These are phyloP conservation scores for Jaminaea rosea DNA, from an alignment of 1,284 basidiomycete species.

Conservation along the genomic window DNA sequence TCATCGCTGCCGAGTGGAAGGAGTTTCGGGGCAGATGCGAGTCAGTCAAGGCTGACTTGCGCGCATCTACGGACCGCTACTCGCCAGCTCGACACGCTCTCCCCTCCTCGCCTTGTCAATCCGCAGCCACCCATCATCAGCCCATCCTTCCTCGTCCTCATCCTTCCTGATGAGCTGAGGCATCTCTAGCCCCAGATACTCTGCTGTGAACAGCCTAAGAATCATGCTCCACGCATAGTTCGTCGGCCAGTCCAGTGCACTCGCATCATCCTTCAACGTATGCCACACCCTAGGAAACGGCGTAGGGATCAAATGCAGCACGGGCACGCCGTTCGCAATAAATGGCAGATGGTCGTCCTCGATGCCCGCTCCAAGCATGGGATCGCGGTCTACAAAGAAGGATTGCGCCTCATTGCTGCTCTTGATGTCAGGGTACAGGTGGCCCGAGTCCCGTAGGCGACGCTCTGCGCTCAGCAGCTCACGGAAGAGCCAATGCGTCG, in stretches of 20 bases:
- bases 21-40: no score
- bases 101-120: no score
- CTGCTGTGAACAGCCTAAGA: slow-evolving; percentile 74
- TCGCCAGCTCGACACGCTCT: no score
- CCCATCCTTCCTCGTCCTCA: not conserved
- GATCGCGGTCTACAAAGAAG: slow-evolving; percentile 8
- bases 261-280: slow-evolving; percentile 68
- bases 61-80: no score
- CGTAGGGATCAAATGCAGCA: slow-evolving; percentile 79
- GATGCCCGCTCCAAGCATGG: slow-evolving; percentile 56
- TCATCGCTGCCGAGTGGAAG: no score
- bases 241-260: slow-evolving; percentile 73
- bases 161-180: not conserved
- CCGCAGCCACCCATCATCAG: no score
- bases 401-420: not conserved
- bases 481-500: slow-evolving; percentile 31
- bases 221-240: slow-evolving; percentile 75
- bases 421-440: slow-evolving; percentile 17
- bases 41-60: no score
- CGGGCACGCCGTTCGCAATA: slow-evolving; percentile 68
- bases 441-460: slow-evolving; percentile 10
- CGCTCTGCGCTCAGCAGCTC: slow-evolving; percentile 22
- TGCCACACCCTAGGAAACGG: slow-evolving; percentile 94
- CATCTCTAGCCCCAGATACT: slow-evolving; percentile 66
- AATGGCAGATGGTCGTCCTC: slow-evolving; percentile 96